These are phyloP conservation scores for Tetratostichococcus sp. DNA, from an alignment of 139 green algal genomes.

Conservation along the genomic window DNA sequence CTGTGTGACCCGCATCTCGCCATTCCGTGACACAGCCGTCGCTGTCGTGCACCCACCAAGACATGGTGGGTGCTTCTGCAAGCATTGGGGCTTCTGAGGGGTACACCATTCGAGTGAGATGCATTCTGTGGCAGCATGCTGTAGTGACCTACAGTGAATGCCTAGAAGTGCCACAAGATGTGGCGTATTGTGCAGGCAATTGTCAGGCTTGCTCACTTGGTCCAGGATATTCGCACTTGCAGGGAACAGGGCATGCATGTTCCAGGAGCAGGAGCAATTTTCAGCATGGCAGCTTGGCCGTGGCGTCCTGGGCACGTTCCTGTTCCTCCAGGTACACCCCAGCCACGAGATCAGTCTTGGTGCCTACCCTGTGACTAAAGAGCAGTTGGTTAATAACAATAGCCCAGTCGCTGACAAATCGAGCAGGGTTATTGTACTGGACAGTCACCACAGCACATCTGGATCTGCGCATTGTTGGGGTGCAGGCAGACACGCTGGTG, in stretches of 20 bases:
- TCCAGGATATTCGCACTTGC: background rate
- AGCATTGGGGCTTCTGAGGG: too few species aligned
- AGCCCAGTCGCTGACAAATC: too few species aligned
- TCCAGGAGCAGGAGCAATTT: conserved; percentile 5
- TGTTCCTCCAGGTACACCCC: conserved; percentile 12
- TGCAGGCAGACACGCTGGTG: conserved; percentile 11
- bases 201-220: background rate
- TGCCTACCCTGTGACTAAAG: too few species aligned
- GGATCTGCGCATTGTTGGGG: too few species aligned
- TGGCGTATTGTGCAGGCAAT: background rate
- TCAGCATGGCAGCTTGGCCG: background rate
- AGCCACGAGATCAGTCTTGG: too few species aligned
- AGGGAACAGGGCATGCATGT: background rate
- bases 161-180: background rate
- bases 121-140: too few species aligned
- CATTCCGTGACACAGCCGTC: conserved; percentile 24
- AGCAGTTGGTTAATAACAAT: too few species aligned
- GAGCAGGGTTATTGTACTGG: too few species aligned
- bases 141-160: background rate
- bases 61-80: background rate
- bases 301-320: conserved; percentile 2
- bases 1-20: conserved; percentile 20
- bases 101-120: too few species aligned
- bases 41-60: conserved; percentile 13
- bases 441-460: too few species aligned